Conservation (phyloP, 495 filamentous ascomycete species). For the Penicillium samsonianum region DNA sequence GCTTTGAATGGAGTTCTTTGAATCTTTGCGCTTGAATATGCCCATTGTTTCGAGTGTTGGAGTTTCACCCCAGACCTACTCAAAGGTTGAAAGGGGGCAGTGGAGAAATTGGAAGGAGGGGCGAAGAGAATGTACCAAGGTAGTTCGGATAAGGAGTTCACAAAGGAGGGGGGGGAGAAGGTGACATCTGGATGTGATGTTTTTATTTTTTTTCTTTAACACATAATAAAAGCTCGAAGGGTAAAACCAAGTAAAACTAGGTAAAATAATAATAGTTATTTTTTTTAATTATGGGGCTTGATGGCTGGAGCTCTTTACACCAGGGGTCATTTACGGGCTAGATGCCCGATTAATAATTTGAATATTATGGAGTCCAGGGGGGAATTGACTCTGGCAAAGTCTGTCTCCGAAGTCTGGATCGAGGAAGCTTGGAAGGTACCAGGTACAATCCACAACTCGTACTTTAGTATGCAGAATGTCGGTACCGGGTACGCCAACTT, state of each 20-base stretch:
- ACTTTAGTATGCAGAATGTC: neutral
- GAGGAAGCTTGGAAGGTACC: slow-evolving; percentile 4
- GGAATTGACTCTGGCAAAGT: neutral
- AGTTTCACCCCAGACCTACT: slow-evolving; percentile 10
- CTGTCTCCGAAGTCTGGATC: neutral
- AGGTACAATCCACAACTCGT: neutral
- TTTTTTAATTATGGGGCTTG: slow-evolving; percentile 7
- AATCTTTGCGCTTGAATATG: slow-evolving; percentile 63
- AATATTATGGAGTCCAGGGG: neutral
- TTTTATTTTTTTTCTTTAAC: neutral
- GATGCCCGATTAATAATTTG: slow-evolving; percentile 1
- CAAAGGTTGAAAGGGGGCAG: slow-evolving; percentile 2
- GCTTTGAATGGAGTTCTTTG: slow-evolving; percentile 52
- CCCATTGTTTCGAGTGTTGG: slow-evolving; percentile 47
- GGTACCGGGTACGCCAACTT: neutral
- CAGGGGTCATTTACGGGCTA: neutral
- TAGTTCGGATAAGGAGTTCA: slow-evolving; percentile 13
- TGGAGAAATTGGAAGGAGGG: slow-evolving; percentile 11
- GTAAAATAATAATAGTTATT: neutral
- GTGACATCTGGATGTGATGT: neutral
- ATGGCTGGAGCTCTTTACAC: neutral
- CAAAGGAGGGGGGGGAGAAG: slow-evolving; percentile 12
- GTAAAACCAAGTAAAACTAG: slow-evolving; percentile 5
- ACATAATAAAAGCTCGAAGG: neutral
- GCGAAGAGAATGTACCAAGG: slow-evolving; percentile 1